Base-by-base conservation (phyloP, 176 grass and related monocot genomes). In the Carex pumila region DNA sequence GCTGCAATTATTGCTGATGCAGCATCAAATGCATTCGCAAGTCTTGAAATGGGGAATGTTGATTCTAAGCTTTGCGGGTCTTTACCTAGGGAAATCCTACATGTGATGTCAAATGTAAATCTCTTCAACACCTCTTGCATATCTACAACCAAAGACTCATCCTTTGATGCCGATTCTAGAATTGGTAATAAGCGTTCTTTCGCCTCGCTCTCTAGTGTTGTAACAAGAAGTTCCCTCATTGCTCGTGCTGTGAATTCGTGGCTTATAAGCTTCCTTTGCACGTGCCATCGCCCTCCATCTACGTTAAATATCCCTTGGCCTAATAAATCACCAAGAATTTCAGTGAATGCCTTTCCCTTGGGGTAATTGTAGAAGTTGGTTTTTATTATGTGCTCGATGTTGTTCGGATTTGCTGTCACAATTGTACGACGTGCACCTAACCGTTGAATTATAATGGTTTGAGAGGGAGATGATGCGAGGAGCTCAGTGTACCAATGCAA, bases 221-320 rank as follows among this genome's bases (percentile, higher is more conserved):
- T 86, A n/a, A 84, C 11, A 59, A 90, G 89, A 10, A 98, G 90
- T 3, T 95, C 89, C 1, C 87, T 70, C 22, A 98, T 92, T 12
- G 95, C 85, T 34, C 92, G 87, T 17, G 92, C 87, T 31, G 88
- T 89, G 89, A 98, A 98, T 76, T 94, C 91, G 81, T 95, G 95
- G 91, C 92, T 94, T 14, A 91, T 85, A 2, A 98, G 86, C 91
- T 98, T 98, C n/a, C 92, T 81, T 91, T 98, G 95, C 5, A 80
- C 74, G 84, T 79, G 88, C 95, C 95, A 98, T 36, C 83, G 60
- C 58, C 91, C 86, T 83, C 95, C 91, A 90, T 98, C 95, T 43
- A 91, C 84, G 88, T 95, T 98, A 90, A 98, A 98, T 91, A 98
- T 98, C 22, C 95, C 95, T 6, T 49, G 79, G 7, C 95, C 95